Evolutionary conservation across 73 alveolate genomes (phyloP), one percentile per base, ranked within the genome.

Genomic region (Loxodes magnus): DNA sequence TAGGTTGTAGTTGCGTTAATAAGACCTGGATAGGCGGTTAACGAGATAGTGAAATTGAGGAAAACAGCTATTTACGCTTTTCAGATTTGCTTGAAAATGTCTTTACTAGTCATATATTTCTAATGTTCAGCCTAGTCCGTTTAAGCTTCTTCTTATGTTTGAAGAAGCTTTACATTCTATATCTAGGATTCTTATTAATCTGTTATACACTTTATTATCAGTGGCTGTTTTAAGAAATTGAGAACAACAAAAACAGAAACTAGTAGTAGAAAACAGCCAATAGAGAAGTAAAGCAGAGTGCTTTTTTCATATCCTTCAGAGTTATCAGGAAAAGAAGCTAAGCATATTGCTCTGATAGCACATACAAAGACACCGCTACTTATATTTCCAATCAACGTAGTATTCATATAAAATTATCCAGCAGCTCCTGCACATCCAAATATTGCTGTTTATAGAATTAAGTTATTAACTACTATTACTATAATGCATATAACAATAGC

Each of bases 371-470:
- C 57, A 16, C 88, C 88, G 24, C 72, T 12, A 29, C 66, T 35
- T 0, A 77, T 82, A 36, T 67, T 74, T 5, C 82, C 81, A 23
- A 67, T 41, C 88, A 74, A 67, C 28, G 60, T 74, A 9, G 71
- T 71, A 7, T 73, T 77, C n/a, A n/a, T n/a, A n/a, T n/a, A n/a
- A n/a, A n/a, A n/a, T n/a, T n/a, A n/a, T n/a, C n/a, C n/a, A n/a
- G n/a, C n/a, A n/a, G n/a, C n/a, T n/a, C n/a, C n/a, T n/a, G n/a
- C n/a, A n/a, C n/a, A n/a, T n/a, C n/a, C n/a, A n/a, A n/a, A n/a
- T n/a, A n/a, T n/a, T n/a, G n/a, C n/a, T n/a, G n/a, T n/a, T n/a
- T n/a, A n/a, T n/a, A n/a, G n/a, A n/a, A n/a, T n/a, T n/a, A n/a
- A n/a, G n/a, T n/a, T n/a, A n/a, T n/a, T n/a, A n/a, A n/a, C n/a